A percentile compares a stretch with the other conserved stretches of the same genome.
These are phyloP conservation scores for Aeminium ludgeri DNA, from an alignment of 495 filamentous ascomycete species.

Conservation along the genomic window DNA sequence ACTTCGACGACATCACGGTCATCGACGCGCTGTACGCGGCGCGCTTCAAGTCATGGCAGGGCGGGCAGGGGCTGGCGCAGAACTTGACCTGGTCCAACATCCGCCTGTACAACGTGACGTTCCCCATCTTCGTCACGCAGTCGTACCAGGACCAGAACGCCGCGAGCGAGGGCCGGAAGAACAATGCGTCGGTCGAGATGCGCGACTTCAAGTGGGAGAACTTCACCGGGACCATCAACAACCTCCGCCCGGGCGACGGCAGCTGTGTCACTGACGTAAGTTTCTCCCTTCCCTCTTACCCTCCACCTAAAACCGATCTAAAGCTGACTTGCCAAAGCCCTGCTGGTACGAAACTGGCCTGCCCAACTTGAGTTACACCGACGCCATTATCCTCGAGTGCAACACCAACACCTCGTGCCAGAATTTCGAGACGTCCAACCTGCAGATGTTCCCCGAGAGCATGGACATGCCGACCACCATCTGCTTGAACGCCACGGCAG, in stretches of 20 bases:
- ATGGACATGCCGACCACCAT: conserved; percentile 19
- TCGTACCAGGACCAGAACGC: conserved; percentile 26
- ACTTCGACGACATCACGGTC: conserved; percentile 27
- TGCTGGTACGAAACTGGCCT: conserved; percentile 28
- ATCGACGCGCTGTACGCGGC: conserved; percentile 27
- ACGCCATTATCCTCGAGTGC: conserved; percentile 27
- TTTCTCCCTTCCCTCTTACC: no score
- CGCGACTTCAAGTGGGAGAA: conserved; percentile 27
- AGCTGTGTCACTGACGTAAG: conserved; percentile 24
- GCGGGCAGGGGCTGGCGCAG: conserved; percentile 27
- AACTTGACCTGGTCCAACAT: conserved; percentile 31
- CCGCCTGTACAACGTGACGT: conserved; percentile 29
- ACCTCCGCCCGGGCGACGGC: conserved; percentile 25
- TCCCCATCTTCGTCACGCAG: conserved; percentile 31
- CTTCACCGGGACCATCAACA: conserved; percentile 29
- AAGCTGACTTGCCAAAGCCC: conserved; percentile 8
- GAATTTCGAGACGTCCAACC: conserved; percentile 21
- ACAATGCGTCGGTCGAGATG: conserved; percentile 26
- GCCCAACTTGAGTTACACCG: conserved; percentile 25
- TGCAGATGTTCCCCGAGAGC: conserved; percentile 25
- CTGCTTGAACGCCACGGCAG: conserved; percentile 25
- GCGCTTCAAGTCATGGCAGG: conserved; percentile 30
- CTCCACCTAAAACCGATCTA: no score
- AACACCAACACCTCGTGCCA: conserved; percentile 25
- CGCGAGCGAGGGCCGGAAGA: conserved; percentile 6